Evolutionary conservation across 176 grass and related monocot species (phyloP).

Genomic region (Oryza australiensis): DNA sequence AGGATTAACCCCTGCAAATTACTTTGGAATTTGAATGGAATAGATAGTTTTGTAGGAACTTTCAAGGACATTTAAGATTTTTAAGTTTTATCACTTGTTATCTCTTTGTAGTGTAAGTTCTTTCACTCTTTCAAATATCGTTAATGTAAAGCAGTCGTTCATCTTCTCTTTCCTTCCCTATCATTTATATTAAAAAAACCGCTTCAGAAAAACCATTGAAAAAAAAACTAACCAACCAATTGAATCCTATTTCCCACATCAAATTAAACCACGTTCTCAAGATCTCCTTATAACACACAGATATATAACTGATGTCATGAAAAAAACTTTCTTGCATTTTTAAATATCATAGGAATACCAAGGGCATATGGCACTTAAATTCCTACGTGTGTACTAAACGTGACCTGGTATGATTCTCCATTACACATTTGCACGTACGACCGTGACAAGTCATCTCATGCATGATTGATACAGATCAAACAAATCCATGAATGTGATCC

Average conservation of each 20-base stretch:
- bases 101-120: background rate
- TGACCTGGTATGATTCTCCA: no score
- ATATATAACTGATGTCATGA: background rate
- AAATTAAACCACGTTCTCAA: no score
- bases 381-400: no score
- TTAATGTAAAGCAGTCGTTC: no score
- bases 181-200: no score
- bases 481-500: background rate
- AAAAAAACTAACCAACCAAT: no score
- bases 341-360: background rate
- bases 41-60: background rate
- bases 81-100: background rate
- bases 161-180: no score
- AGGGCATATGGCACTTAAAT: background rate
- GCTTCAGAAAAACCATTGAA: no score
- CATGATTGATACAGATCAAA: slow-evolving; percentile 8
- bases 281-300: no score
- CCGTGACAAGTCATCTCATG: slow-evolving; percentile 5
- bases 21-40: background rate
- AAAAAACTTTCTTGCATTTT: background rate
- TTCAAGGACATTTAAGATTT: background rate
- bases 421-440: background rate
- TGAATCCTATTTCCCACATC: no score
- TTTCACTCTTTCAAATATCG: background rate
- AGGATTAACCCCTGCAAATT: background rate